Conservation (phyloP, 148 eudicot genomes). For the Silene conica region DNA sequence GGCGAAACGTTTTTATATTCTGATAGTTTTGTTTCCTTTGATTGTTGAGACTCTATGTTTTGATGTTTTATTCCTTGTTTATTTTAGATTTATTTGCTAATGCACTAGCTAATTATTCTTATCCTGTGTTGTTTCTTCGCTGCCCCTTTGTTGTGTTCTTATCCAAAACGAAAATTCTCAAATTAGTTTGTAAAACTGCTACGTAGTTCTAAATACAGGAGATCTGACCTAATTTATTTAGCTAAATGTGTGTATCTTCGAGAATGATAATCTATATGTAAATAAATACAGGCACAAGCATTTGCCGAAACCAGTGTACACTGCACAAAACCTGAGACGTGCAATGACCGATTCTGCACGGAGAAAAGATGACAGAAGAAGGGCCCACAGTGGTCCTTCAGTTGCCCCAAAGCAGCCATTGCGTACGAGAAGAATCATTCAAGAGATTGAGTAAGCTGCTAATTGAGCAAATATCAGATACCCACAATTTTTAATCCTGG, state of each 20-base stretch:
- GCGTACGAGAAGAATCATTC: constrained; percentile 55
- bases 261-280: neutral
- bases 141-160: too few relatives aligned
- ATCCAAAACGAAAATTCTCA: too few relatives aligned
- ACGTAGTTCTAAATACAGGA: neutral
- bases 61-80: too few relatives aligned
- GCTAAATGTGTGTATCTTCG: neutral
- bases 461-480: neutral
- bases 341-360: constrained; percentile 51
- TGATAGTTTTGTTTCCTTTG: too few relatives aligned
- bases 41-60: too few relatives aligned
- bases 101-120: too few relatives aligned
- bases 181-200: neutral
- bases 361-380: constrained; percentile 68
- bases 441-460: constrained; percentile 57
- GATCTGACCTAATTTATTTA: neutral
- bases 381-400: constrained; percentile 83
- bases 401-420: constrained; percentile 51
- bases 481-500: neutral
- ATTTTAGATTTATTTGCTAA: too few relatives aligned
- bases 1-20: too few relatives aligned
- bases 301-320: constrained; percentile 71
- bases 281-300: constrained; percentile 76
- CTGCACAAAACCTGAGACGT: constrained; percentile 51
- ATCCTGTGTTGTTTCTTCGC: too few relatives aligned